Evolutionary conservation across 2,329 filamentous ascomycete species (phyloP).

Genomic region (Phialophora expanda): DNA sequence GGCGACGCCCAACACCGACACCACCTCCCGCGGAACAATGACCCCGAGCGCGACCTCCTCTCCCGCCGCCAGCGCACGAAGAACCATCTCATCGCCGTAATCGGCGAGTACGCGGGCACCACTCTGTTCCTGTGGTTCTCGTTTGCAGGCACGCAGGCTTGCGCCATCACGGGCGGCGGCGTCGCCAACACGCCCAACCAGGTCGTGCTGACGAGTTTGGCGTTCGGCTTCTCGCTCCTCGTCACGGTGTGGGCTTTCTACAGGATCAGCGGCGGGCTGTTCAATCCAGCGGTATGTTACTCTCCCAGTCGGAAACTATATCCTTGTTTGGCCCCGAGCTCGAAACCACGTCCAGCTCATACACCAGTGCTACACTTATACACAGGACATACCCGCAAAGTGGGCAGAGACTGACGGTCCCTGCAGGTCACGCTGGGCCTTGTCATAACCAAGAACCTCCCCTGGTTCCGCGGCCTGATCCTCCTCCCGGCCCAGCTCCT

Average conservation of each 20-base stretch:
- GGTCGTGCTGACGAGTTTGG: constrained; percentile 41
- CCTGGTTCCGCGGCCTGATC: constrained; percentile 56
- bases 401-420: neutral
- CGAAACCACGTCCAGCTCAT: neutral
- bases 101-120: constrained; percentile 60
- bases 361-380: neutral
- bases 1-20: constrained; percentile 1
- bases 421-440: constrained; percentile 61
- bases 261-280: constrained; percentile 57
- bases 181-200: constrained; percentile 15
- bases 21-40: constrained; percentile 17
- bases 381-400: neutral
- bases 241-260: constrained; percentile 62
- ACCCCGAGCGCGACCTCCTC: constrained; percentile 16
- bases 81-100: constrained; percentile 46
- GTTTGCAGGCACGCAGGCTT: constrained; percentile 54
- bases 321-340: too few relatives aligned
- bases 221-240: constrained; percentile 54
- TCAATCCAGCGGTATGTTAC: constrained; percentile 54
- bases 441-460: constrained; percentile 61
- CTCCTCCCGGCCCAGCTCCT: constrained; percentile 64
- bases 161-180: constrained; percentile 37
- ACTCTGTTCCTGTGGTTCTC: constrained; percentile 57
- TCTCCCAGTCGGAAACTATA: neutral
- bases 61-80: constrained; percentile 4